Conservation (phyloP, 805 yeast species). For the Pichia ethanolica region DNA sequence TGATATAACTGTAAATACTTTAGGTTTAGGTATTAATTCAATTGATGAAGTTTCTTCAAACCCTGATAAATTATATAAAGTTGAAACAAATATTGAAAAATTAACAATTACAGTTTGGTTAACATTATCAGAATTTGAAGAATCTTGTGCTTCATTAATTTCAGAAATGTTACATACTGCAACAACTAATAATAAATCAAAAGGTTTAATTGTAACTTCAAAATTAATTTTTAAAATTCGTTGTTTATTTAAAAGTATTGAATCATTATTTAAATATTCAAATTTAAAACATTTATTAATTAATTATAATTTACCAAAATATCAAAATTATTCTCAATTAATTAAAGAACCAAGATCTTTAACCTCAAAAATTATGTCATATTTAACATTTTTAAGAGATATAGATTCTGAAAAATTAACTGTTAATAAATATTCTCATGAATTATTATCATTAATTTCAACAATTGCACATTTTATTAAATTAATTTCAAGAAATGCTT, state of each 20-base stretch:
- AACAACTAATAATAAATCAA: slow-evolving; percentile 58
- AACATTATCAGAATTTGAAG: slow-evolving; percentile 82
- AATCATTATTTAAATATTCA: slow-evolving; percentile 31
- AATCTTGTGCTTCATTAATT: slow-evolving; percentile 78
- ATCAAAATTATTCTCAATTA: slow-evolving; percentile 30
- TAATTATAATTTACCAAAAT: slow-evolving; percentile 14
- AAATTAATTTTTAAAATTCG: slow-evolving; percentile 66
- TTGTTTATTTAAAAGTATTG: slow-evolving; percentile 70
- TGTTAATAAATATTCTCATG: slow-evolving; percentile 44
- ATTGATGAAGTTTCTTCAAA: slow-evolving; percentile 32
- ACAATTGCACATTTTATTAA: slow-evolving; percentile 91
- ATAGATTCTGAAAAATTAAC: slow-evolving; percentile 30
- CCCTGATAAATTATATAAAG: slow-evolving; percentile 41
- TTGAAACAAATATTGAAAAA: slow-evolving; percentile 59
- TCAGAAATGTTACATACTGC: slow-evolving; percentile 87
- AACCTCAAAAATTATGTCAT: slow-evolving; percentile 85
- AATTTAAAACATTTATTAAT: neutral
- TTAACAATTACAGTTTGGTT: slow-evolving; percentile 69
- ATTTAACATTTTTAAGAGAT: slow-evolving; percentile 75
- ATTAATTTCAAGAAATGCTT: slow-evolving; percentile 71
- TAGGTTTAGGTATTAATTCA: slow-evolving; percentile 32
- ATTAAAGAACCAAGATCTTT: slow-evolving; percentile 72
- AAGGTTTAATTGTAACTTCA: slow-evolving; percentile 66
- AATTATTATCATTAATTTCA: slow-evolving; percentile 72
- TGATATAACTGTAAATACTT: slow-evolving; percentile 53